phyloP scores from a whole-genome alignment of 768 basidiomycete species.

The Tephrocybe sp. region DNA sequence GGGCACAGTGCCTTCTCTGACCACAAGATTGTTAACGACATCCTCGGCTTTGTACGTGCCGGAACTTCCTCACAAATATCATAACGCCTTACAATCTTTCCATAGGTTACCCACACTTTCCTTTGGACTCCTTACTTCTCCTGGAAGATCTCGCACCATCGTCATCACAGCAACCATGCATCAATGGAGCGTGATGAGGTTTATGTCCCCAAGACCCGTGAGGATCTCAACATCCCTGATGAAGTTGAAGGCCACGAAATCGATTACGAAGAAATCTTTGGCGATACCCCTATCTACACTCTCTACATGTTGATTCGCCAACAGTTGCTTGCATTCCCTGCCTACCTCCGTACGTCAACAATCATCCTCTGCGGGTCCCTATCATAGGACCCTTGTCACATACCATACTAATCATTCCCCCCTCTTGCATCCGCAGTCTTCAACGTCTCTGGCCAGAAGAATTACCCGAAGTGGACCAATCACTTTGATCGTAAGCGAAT shows the following conservation, averaged over 20 bases:
- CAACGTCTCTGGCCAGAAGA: constrained; percentile 61
- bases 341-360: constrained; percentile 49
- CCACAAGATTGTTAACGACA: constrained; percentile 44
- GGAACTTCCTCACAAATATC: not conserved
- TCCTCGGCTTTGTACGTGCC: constrained; percentile 47
- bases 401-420: not conserved
- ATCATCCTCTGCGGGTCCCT: constrained; percentile 6
- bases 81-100: constrained; percentile 8
- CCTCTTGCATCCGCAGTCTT: constrained; percentile 37
- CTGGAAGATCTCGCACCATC: constrained; percentile 55
- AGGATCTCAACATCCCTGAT: constrained; percentile 50
- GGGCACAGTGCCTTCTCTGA: constrained; percentile 58
- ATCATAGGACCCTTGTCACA: not conserved
- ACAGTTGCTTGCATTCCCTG: constrained; percentile 58
- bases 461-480: constrained; percentile 61
- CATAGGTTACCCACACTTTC: constrained; percentile 41
- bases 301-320: constrained; percentile 53
- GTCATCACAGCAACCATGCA: constrained; percentile 49
- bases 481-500: constrained; percentile 58
- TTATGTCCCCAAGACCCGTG: constrained; percentile 60
- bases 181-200: constrained; percentile 56
- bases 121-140: constrained; percentile 54
- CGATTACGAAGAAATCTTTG: constrained; percentile 54
- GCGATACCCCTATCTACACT: constrained; percentile 61
- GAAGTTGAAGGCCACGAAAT: constrained; percentile 28